Percentiles rank a stretch among this genome's conserved stretches.
Conservation (phyloP, 2,329 filamentous ascomycete species). For the Beauveria caledonica region DNA sequence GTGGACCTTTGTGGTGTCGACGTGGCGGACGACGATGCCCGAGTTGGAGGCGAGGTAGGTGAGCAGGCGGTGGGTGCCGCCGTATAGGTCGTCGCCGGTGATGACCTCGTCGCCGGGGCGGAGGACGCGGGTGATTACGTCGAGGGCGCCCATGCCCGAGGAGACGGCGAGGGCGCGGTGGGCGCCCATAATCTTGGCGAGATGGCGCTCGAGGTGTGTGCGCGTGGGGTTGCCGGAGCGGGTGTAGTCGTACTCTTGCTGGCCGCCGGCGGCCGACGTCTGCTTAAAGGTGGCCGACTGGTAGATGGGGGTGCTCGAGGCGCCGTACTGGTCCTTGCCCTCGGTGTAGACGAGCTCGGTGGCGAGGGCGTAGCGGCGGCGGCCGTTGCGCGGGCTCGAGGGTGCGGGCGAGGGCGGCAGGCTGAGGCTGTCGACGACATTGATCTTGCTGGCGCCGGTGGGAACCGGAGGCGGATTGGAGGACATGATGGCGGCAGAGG, state of each 20-base stretch:
- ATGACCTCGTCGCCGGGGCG: slow-evolving; percentile 94
- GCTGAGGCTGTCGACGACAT: slow-evolving; percentile 67
- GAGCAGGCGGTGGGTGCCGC: slow-evolving; percentile 85
- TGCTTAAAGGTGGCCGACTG: slow-evolving; percentile 99
- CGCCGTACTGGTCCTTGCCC: slow-evolving; percentile 91
- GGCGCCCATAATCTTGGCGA: slow-evolving; percentile 98
- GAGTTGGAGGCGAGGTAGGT: slow-evolving; percentile 86
- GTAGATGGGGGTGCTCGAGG: slow-evolving; percentile 94
- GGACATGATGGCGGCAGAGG: slow-evolving; percentile 15
- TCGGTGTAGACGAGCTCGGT: slow-evolving; percentile 97
- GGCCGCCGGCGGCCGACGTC: slow-evolving; percentile 66
- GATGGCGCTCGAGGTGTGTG: slow-evolving; percentile 89
- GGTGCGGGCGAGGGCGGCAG: slow-evolving; percentile 88
- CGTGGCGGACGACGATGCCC: slow-evolving; percentile 89
- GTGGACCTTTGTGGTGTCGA: slow-evolving; percentile 79
- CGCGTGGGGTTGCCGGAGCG: slow-evolving; percentile 94
- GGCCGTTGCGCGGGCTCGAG: slow-evolving; percentile 77
- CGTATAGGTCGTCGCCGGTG: slow-evolving; percentile 93
- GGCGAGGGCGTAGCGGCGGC: slow-evolving; percentile 79
- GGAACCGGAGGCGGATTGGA: slow-evolving; percentile 9
- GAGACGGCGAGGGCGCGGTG: slow-evolving; percentile 84
- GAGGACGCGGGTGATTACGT: slow-evolving; percentile 88
- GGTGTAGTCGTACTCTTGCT: slow-evolving; percentile 93
- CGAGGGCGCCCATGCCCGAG: slow-evolving; percentile 93
- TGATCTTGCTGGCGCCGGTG: slow-evolving; percentile 56